Base-by-base conservation (phyloP, 1,284 basidiomycete genomes). In the Vanrija sp. region DNA sequence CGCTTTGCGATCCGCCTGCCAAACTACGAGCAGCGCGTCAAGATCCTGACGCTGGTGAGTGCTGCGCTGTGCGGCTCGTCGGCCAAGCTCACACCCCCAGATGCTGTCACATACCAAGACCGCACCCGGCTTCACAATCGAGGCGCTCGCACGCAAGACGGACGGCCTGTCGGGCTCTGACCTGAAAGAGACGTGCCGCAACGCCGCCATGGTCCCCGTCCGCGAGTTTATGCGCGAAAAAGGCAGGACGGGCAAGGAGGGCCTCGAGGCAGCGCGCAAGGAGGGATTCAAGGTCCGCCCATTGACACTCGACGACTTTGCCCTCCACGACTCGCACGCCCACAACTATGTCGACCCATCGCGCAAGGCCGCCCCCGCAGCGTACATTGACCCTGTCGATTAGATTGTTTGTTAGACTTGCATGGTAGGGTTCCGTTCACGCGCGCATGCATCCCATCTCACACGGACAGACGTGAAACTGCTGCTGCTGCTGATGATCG, bases 1-100 rank as follows among this genome's bases (percentile, higher is more conserved):
- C 87, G 94, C n/a, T 98, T 97, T 73, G 83, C 90, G 1, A 85
- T 99, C 56, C 81, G 85, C 8, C 80, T 98, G 23, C 96, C 96
- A 1, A 86, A 89, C 63, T 72, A 79, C 5, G 82, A 86, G 15
- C 94, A 98, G 70, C 83, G 96, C 29, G 79, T 85, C 53, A 93
- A 90, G 76, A 98, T 98, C 60, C 82, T 99, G n/a, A 78, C 78
- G 1, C 79, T 98, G 58, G 92, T 95, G 75, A 62, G 81, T 64
- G 43, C 34, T 19, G 18, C 26, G 19, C 15, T 5, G 38, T 1
- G n/a, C n/a, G n/a, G n/a, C n/a, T n/a, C n/a, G n/a, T n/a, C 19
- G 23, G 16, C 26, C 38, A 5, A 39, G 43, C 45, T 10, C 23
- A 5, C 23, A 5, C 10, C 26, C 44, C 5, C 58, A 93, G 90